Base-by-base conservation (phyloP, 352 stramenopile genomes). In the Phytophthora sp. region DNA sequence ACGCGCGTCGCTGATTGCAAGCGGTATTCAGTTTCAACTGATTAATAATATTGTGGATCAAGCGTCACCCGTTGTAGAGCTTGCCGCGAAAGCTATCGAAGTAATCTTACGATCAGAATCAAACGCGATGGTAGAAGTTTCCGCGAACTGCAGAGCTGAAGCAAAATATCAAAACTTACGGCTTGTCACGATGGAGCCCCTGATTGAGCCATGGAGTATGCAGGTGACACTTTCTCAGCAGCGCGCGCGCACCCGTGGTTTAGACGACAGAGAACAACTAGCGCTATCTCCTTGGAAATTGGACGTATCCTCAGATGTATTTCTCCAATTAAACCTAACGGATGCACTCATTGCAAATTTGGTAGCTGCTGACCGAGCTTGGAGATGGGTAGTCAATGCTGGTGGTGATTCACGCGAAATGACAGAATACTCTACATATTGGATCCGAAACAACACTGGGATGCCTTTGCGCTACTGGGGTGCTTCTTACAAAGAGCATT, bases 121-220 rank as follows among this genome's bases (percentile, higher is more conserved):
- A 4, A 74, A 69, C 17, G 67, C 63, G 11, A 74, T 66, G 35
- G 52, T 88, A 37, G 69, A 80, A 52, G 20, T 76, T 3, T 54
- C 54, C 11, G 66, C 69, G 17, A 73, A 55, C 10, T 91, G 79
- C 27, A 79, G 54, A 13, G 27, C 83, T 24, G 84, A 96, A 48
- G 85, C 83, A 5, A 91, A 82, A 72, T 96, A 96, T 64, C 84
- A 95, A 54, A 96, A 95, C 39, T 35, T 93, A 26, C 87, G 88
- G 38, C 64, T 96, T 15, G 79, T 95, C 18, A 80, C 79, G 18
- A 89, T 84, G 18, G 88, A 96, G 35, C 88, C 88, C 26, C 69
- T 95, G 9, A 66, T 95, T 24, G 88, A 96, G 34, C 87, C 87
- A n/a, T 94, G 87, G 83, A 85, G 57, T 53, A 58, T 92, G 12